Evolutionary conservation across 495 filamentous ascomycete species (phyloP).

Genomic region (Penicillium desertorum): DNA sequence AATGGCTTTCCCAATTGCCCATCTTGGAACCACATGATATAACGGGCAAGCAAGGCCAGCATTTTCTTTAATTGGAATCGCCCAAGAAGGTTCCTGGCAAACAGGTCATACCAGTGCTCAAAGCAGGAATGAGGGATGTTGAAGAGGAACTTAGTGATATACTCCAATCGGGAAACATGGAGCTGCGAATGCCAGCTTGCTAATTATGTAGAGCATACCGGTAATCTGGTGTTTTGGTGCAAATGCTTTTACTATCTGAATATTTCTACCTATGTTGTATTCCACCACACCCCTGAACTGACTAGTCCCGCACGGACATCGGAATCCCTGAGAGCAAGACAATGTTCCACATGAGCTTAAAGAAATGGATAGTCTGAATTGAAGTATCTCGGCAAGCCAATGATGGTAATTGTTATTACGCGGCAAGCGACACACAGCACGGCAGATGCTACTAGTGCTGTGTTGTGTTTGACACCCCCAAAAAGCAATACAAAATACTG

Average conservation of each 20-base stretch:
- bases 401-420: background rate
- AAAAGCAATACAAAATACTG: constrained; percentile 3
- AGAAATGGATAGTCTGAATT: background rate
- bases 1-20: background rate
- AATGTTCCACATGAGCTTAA: constrained; percentile 18
- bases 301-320: constrained; percentile 6
- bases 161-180: constrained; percentile 18
- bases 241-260: background rate
- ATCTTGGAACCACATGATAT: background rate
- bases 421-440: constrained; percentile 10
- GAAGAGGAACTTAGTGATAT: background rate
- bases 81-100: background rate
- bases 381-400: background rate
- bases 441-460: constrained; percentile 4
- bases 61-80: background rate
- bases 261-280: constrained; percentile 3
- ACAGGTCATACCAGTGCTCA: constrained; percentile 9
- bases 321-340: constrained; percentile 8
- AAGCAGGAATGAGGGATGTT: background rate
- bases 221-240: background rate
- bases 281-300: constrained; percentile 10
- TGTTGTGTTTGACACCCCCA: background rate
- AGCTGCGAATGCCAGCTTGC: background rate
- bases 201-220: background rate
- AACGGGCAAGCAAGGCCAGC: background rate